These are phyloP conservation scores for Irpex rosettiformis DNA, from an alignment of 1,284 basidiomycete species.

Conservation along the genomic window DNA sequence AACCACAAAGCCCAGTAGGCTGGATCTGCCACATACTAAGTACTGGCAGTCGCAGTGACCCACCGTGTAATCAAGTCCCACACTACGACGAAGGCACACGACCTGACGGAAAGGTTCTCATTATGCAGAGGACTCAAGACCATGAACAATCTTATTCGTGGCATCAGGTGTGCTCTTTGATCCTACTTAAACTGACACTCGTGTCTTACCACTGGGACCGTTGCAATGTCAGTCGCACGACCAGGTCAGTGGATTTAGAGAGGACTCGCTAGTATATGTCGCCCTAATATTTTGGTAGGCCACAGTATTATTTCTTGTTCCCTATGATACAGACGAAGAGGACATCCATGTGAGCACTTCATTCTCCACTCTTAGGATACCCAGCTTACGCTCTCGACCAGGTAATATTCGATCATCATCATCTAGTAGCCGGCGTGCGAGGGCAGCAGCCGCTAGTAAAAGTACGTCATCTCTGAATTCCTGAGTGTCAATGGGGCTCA, in stretches of 20 bases:
- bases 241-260: constrained; percentile 29
- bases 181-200: constrained; percentile 6
- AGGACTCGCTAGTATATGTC: neutral
- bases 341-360: constrained; percentile 58
- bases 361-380: neutral
- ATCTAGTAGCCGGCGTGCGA: constrained; percentile 66
- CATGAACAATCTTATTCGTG: constrained; percentile 39
- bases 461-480: constrained; percentile 33
- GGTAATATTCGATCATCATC: constrained; percentile 68
- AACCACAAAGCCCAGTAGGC: neutral
- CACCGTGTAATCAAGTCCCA: too few species aligned
- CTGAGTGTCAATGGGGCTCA: neutral
- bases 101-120: neutral
- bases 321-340: constrained; percentile 63
- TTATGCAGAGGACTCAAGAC: constrained; percentile 32
- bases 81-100: too few species aligned
- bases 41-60: too few species aligned
- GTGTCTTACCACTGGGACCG: neutral
- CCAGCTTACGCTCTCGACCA: constrained; percentile 24
- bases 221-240: constrained; percentile 36
- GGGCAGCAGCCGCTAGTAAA: constrained; percentile 69
- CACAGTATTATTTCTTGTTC: constrained; percentile 72
- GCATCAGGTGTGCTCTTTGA: constrained; percentile 37
- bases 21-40: too few species aligned
- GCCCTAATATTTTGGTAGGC: constrained; percentile 41